These are phyloP conservation scores for Diaporthe sp. DNA, from an alignment of 2,329 filamentous ascomycete genomes.

Conservation along the genomic window DNA sequence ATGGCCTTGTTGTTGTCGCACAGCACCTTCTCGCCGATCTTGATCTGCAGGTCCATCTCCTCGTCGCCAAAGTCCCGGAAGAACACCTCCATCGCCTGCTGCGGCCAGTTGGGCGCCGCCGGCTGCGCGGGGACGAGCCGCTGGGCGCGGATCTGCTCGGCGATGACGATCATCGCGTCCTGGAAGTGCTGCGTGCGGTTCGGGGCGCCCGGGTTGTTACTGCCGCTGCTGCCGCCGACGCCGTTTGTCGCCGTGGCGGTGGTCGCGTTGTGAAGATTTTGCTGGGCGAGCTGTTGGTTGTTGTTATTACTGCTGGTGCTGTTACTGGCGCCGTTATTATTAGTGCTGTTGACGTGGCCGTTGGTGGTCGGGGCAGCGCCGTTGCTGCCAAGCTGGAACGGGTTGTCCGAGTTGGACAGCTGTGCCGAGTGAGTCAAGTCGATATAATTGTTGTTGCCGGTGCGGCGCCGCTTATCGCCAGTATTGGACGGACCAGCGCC, in stretches of 20 bases:
- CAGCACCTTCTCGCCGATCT: conserved; percentile 70
- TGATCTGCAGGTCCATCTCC: conserved; percentile 70
- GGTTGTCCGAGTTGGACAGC: conserved; percentile 29
- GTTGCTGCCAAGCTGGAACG: conserved; percentile 29
- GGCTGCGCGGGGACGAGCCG: conserved; percentile 57
- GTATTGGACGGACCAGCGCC: conserved; percentile 31
- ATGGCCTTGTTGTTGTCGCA: conserved; percentile 72
- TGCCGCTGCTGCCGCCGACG: neutral
- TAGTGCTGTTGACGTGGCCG: conserved; percentile 9
- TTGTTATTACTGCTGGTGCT: conserved; percentile 6
- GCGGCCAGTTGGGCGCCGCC: conserved; percentile 64
- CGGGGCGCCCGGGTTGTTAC: conserved; percentile 39
- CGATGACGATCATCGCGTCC: conserved; percentile 43
- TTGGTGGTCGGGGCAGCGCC: conserved; percentile 12
- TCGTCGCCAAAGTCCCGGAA: conserved; percentile 71
- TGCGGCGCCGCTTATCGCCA: conserved; percentile 53
- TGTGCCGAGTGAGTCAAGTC: conserved; percentile 41
- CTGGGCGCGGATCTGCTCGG: conserved; percentile 43
- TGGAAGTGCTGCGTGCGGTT: conserved; percentile 46
- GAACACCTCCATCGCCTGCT: conserved; percentile 71
- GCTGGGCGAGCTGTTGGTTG: conserved; percentile 26
- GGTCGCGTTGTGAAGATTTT: conserved; percentile 18
- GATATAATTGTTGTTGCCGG: conserved; percentile 42
- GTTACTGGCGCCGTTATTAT: neutral
- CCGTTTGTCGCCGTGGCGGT: neutral